Conservation (phyloP, 768 basidiomycete genomes). For the Mycena latifolia region DNA sequence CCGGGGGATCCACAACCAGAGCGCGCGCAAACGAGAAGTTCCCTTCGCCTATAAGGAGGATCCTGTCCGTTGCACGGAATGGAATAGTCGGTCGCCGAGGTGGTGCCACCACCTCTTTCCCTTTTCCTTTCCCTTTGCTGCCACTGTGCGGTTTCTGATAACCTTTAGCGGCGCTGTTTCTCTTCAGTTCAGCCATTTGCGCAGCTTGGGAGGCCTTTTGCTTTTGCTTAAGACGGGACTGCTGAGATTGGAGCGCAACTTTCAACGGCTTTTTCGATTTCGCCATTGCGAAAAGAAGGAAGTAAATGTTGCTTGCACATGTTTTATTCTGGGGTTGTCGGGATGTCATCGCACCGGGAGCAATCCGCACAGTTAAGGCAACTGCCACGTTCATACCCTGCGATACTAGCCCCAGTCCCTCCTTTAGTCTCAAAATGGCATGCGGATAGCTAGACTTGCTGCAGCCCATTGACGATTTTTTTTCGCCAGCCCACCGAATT, state of each 20-base stretch:
- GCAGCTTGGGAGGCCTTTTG: constrained; percentile 66
- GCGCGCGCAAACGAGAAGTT: constrained; percentile 94
- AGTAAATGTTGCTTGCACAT: neutral
- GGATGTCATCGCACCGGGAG: neutral
- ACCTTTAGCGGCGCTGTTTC: constrained; percentile 39
- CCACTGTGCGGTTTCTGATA: constrained; percentile 29
- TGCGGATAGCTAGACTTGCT: neutral
- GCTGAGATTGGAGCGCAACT: constrained; percentile 76
- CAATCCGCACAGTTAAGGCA: constrained; percentile 15
- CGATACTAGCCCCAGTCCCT: constrained; percentile 24
- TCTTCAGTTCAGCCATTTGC: constrained; percentile 63
- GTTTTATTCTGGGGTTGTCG: neutral
- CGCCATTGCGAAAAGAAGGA: constrained; percentile 47
- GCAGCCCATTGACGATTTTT: constrained; percentile 17
- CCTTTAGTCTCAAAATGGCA: constrained; percentile 31
- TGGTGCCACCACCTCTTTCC: constrained; percentile 26
- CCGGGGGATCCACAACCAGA: constrained; percentile 65
- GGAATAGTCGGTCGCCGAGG: constrained; percentile 67
- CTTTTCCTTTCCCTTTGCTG: constrained; percentile 61
- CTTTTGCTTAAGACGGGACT: constrained; percentile 72
- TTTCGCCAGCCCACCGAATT: constrained; percentile 78
- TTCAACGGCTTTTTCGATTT: constrained; percentile 72
- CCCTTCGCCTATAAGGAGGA: constrained; percentile 91
- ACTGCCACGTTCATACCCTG: constrained; percentile 40
- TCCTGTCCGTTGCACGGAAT: constrained; percentile 72